phyloP scores from a whole-genome alignment of 2,329 filamentous ascomycete genomes.

The Pseudogymnoascus sp. region DNA sequence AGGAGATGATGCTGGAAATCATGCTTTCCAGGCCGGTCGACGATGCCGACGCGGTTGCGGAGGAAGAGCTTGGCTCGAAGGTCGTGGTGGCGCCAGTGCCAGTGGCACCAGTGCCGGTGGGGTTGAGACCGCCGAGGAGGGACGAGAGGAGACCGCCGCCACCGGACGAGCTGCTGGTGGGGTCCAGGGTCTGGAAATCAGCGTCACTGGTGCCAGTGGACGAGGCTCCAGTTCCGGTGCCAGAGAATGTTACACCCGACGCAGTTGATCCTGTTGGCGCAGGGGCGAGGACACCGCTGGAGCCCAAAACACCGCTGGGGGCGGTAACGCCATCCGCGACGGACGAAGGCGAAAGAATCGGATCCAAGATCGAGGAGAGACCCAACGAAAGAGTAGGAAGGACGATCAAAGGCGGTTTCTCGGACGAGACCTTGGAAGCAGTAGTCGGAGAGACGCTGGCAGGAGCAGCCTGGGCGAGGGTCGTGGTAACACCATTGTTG shows the following conservation, averaged over 20 bases:
- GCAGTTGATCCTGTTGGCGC: conserved; percentile 6
- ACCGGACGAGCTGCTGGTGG: not conserved
- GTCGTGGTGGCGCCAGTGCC: not conserved
- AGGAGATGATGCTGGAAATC: not conserved
- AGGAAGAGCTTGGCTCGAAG: not conserved
- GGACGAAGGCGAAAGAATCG: conserved; percentile 6
- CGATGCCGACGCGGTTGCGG: not conserved
- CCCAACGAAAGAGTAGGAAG: not conserved
- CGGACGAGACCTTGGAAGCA: not conserved
- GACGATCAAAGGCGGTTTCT: not conserved
- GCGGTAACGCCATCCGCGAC: conserved; percentile 12
- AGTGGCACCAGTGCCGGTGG: not conserved
- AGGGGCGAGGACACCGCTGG: not conserved
- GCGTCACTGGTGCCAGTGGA: conserved; percentile 19
- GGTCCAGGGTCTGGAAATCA: conserved; percentile 10
- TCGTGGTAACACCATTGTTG: not conserved
- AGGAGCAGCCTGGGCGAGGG: not conserved
- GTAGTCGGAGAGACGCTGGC: not conserved
- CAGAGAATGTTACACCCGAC: conserved; percentile 12
- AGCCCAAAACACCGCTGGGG: conserved; percentile 7
- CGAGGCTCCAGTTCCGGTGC: conserved; percentile 14
- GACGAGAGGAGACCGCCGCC: not conserved
- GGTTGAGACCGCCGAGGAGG: not conserved
- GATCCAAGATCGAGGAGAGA: not conserved
- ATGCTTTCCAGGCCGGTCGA: not conserved